Evolutionary conservation across 2,329 filamentous ascomycete species (phyloP), one percentile per base, ranked within the genome.

Genomic region (Trichoderma atroviride): DNA sequence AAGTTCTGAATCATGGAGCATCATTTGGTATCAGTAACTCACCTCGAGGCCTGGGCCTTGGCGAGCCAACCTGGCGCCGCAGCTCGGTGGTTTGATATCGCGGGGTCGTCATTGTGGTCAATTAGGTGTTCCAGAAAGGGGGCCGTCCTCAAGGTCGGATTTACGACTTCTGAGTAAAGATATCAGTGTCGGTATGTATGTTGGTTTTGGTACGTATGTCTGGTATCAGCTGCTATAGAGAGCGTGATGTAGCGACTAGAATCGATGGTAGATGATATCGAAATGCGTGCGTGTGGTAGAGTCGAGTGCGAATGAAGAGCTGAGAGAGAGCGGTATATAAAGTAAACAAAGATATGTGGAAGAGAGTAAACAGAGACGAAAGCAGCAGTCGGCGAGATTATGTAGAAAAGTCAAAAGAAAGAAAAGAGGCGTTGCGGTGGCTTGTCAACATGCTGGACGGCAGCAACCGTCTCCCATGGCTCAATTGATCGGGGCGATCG

Each of bases 21-120:
- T 33, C 13, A 50, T 58, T 19, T 24, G n/a, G 6, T 58, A 35
- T 35, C 33, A 35, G 60, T 19, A 52, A 81, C 84, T 74, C 79
- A 86, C 85, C 85, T 79, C 85, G 84, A 74, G 82, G 83, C 77
- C 87, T 88, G 33, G 85, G 84, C 77, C 85, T 83, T 50, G 86
- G 86, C 70, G 86, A 88, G 72, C 84, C 85, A 72, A 86, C 82
- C 74, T 85, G 83, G 70, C 84, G 83, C 75, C 83, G 83, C 72
- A 85, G 79, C 75, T 86, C 84, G 76, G 80, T 78, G 71, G 80
- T 74, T 70, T 80, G 78, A 74, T 82, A 83, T 74, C 83, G 81
- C 75, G 82, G 81, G 68, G 83, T 79, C 74, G 83, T 81, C 83
- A 84, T 85, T 74, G 74, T 50, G 53, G 31, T 81, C 74, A 76